Evolutionary conservation across 2,329 filamentous ascomycete genomes (phyloP).

Genomic region (Cladophialophora yegresii): DNA sequence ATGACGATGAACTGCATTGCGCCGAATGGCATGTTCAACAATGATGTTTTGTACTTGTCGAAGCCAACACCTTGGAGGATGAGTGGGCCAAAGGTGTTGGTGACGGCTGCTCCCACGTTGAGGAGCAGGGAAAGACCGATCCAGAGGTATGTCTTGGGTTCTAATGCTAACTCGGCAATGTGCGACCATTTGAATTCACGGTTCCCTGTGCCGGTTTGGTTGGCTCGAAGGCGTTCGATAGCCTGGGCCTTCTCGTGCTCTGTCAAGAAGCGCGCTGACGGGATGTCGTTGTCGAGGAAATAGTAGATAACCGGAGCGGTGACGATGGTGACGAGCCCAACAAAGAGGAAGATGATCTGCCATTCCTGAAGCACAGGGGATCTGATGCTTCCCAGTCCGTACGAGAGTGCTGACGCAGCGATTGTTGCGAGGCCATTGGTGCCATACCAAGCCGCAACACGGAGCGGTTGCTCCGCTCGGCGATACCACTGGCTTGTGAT

Average conservation of each 20-base stretch:
- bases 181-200: conserved; percentile 52
- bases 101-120: conserved; percentile 65
- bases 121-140: conserved; percentile 62
- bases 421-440: conserved; percentile 63
- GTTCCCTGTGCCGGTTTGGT: conserved; percentile 52
- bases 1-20: conserved; percentile 63
- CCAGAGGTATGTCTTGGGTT: conserved; percentile 60
- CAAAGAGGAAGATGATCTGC: conserved; percentile 64
- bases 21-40: conserved; percentile 70
- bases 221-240: conserved; percentile 54
- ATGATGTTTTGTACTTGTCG: conserved; percentile 58
- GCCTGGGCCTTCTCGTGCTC: conserved; percentile 51
- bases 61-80: conserved; percentile 64
- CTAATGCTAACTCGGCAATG: conserved; percentile 46
- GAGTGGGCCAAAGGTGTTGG: conserved; percentile 66
- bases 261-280: conserved; percentile 53
- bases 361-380: conserved; percentile 49
- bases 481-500: conserved; percentile 53
- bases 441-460: conserved; percentile 67
- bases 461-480: conserved; percentile 61
- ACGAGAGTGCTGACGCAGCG: conserved; percentile 58
- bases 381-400: conserved; percentile 58
- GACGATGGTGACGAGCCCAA: conserved; percentile 61
- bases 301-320: conserved; percentile 62
- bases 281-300: conserved; percentile 62